Evolutionary conservation across 164 flowering plant species (phyloP), one percentile per base, ranked within the genome.

Genomic region (Echeveria elegans): DNA sequence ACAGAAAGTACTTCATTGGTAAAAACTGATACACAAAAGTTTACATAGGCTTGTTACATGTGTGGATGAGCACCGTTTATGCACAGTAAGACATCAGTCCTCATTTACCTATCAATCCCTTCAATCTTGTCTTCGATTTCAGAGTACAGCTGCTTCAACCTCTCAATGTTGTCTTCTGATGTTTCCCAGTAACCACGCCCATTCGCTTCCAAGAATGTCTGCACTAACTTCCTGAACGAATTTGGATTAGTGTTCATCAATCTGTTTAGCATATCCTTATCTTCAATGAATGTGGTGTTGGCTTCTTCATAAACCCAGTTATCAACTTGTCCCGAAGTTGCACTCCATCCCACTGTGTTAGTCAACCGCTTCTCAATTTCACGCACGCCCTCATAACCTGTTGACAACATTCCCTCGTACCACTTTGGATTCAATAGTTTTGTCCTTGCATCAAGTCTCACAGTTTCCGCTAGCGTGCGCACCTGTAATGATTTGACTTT

Each of bases 121-220:
- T 94, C 99, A 38, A 94, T 94, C 86, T 89, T 94, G 90, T 95
- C 99, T 73, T 95, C 99, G 40, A 95, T 94, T 71, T 91, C 97
- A 0, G 92, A 87, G 79, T 95, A 95, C 68, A 95, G 73, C 73
- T 95, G 84, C 82, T 75, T 88, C 73, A 95, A 75, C 80, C 64
- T 82, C 73, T 95, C 99, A 71, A 95, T 82, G 59, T 91, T 95
- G 1, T 95, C 79, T 67, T 79, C 89, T 1, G 90, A 81, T 6
- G 99, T 95, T 34, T 95, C 96, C 99, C 99, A 95, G 63, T 95
- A 95, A 1, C 97, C 97, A 23, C 99, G 88, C 19, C 99, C 99
- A 70, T 89, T 94, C 26, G 99, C 99, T 79, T 94, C 99, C 76
- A 94, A 73, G 83, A 94, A 94, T 4, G 99, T 91, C 81, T 91